Base-by-base conservation (phyloP, 306 rosid genomes). In the Malus domestica region DNA sequence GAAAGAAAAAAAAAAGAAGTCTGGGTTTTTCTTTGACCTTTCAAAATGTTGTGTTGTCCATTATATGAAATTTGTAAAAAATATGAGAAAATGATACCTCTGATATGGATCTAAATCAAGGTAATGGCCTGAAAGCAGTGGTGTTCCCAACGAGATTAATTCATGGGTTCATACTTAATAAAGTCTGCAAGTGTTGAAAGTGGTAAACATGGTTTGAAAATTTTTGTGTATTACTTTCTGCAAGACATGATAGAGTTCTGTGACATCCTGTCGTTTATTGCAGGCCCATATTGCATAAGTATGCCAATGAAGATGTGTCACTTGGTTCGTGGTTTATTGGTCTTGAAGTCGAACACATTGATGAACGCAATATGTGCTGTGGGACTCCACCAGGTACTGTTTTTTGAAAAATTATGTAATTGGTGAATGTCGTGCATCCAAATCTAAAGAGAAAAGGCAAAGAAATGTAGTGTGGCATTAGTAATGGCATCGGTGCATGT, bases 281-380 rank as follows among this genome's bases (percentile, higher is more conserved):
- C 90, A 95, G 99, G 84, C 97, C 88, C 3, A 92, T 95, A 81
- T 77, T 95, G 82, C 99, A 95, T 38, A 95, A 90, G 85, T 95
- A 77, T 80, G 97, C 99, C n/a, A 95, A 95, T 76, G 99, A 95
- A 90, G 99, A 95, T 23, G 99, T 95, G 81, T 90, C 99, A 1
- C 99, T 95, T 32, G 99, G 99, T 83, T 76, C 99, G 19, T 95
- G 99, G 97, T 89, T 95, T 72, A 92, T 95, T 58, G 99, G 99
- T 67, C 97, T 95, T 49, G 99, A 95, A 88, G 98, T 88, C 29
- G 99, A 92, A 84, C 97, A 95, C 77, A 95, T 95, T 51, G 97
- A 95, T 70, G 99, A 95, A 29, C 97, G 96, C 72, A 95, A 77
- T 76, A 95, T 95, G 99, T 95, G 99, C 80, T 95, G 99, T 57